Evolutionary conservation across 2,329 filamentous ascomycete species (phyloP), one percentile per base, ranked within the genome.

Genomic region (Arthroderma sp.): DNA sequence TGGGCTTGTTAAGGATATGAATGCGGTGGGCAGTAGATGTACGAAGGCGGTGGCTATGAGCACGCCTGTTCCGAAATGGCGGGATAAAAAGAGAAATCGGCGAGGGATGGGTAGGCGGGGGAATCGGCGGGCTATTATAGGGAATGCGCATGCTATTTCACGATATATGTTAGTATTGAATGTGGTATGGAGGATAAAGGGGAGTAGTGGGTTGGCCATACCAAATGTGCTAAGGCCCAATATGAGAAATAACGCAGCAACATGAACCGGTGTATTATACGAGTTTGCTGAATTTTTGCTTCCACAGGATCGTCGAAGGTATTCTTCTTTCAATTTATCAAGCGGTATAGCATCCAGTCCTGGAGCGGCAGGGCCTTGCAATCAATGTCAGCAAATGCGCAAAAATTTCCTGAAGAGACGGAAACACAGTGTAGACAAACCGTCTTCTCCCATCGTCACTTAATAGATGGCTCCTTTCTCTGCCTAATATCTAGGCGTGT

Each of bases 181-280:
- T 35, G 35, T 23, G 13, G 51, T 19, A 17, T 33, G 17, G 11
- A 43, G 11, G 15, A 9, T 17, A 2, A 51, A 31, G 35, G 2
- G n/a, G 28, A 56, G 11, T 9, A 25, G 55, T 17, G 25, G 38
- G n/a, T 43, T n/a, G n/a, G 23, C n/a, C 62, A 47, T 67, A 74
- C 72, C 72, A 37, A 74, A 64, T 47, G 71, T 74, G 59, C 72
- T 74, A 57, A 87, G 68, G 0, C 71, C 66, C 55, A 88, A 73
- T 57, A 88, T 86, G 39, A 88, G 71, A 58, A 86, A 74, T 58
- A 88, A 70, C 44, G 85, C 85, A 65, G 83, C 80, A 54, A 88
- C 79, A 67, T 88, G 85, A 43, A 84, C 73, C 1, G 79, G 74
- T 0, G 82, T 85, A 62, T 88, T 83, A 70, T 88, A 88, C 4